Evolutionary conservation across 768 basidiomycete species (phyloP).

Genomic region (Amanita rubescens): DNA sequence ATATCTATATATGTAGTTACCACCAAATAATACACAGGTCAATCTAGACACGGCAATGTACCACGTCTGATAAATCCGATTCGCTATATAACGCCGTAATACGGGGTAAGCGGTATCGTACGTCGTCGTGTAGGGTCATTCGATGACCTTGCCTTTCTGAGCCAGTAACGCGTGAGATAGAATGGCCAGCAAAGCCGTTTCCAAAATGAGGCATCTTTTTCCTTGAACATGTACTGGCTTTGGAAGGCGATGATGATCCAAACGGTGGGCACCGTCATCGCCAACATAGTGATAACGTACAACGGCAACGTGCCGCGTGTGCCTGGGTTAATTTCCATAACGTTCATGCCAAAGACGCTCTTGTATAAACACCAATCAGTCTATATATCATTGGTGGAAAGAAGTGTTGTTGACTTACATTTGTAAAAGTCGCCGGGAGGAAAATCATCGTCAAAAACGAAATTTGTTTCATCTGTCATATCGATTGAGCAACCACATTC

Average conservation of each 20-base stretch:
- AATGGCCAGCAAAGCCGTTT: constrained; percentile 31
- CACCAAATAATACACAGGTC: neutral
- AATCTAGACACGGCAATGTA: neutral
- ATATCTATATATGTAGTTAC: constrained; percentile 7
- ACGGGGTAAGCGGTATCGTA: neutral
- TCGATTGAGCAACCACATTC: neutral
- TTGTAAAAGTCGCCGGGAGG: constrained; percentile 45
- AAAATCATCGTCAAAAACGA: constrained; percentile 44
- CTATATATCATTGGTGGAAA: neutral
- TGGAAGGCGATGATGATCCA: constrained; percentile 54
- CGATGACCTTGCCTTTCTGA: neutral
- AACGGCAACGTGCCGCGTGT: constrained; percentile 31
- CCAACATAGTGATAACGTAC: constrained; percentile 36
- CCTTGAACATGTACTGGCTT: constrained; percentile 29
- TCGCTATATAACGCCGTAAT: neutral
- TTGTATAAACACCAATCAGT: constrained; percentile 13
- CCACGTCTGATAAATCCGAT: neutral
- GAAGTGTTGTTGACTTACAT: constrained; percentile 23
- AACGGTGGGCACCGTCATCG: constrained; percentile 41
- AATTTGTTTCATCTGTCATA: constrained; percentile 28
- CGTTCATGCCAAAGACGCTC: constrained; percentile 58
- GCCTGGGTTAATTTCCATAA: constrained; percentile 31
- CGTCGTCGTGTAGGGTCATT: neutral
- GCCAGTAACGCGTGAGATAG: constrained; percentile 11
- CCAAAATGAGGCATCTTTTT: constrained; percentile 17